Evolutionary conservation across 352 stramenopile genomes (phyloP).

Genomic region (Globisporangium carolinianum): DNA sequence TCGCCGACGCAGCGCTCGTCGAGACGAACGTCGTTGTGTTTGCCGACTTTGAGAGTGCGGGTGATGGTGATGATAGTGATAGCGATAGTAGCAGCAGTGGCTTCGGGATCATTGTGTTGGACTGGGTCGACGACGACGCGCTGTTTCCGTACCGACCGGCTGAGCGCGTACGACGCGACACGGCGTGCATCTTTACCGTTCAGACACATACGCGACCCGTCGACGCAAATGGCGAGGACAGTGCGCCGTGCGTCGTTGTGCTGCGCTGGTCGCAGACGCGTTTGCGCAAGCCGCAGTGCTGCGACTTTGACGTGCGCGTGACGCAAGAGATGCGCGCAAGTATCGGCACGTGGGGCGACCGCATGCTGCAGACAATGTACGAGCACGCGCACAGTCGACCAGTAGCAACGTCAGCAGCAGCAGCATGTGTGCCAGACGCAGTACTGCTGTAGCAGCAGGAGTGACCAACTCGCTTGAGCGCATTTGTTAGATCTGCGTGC

Average conservation of each 20-base stretch:
- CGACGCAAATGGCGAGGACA: not conserved
- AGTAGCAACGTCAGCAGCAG: no score
- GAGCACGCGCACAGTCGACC: slow-evolving; percentile 1
- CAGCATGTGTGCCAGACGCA: no score
- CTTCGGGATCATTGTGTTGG: slow-evolving; percentile 15
- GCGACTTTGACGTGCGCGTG: not conserved
- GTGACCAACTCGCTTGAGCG: no score
- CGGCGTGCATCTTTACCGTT: slow-evolving; percentile 6
- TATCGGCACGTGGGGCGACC: slow-evolving; percentile 10
- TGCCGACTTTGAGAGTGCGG: slow-evolving; percentile 14
- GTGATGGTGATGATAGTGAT: not conserved
- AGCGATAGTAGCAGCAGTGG: not conserved
- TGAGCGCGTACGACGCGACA: slow-evolving; percentile 22
- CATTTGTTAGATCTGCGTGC: no score
- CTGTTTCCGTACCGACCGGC: slow-evolving; percentile 22
- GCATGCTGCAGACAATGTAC: slow-evolving; percentile 9
- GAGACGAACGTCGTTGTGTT: slow-evolving; percentile 40
- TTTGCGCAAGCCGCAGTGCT: slow-evolving; percentile 1
- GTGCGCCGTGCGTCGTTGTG: not conserved
- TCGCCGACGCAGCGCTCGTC: slow-evolving; percentile 17
- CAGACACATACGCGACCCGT: not conserved
- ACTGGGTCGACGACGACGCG: slow-evolving; percentile 32
- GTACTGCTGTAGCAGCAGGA: no score
- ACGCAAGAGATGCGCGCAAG: slow-evolving; percentile 10
- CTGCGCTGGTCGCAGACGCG: slow-evolving; percentile 12